Evolutionary conservation across 345 rosid species (phyloP).

Genomic region (Arabis hirsuta): DNA sequence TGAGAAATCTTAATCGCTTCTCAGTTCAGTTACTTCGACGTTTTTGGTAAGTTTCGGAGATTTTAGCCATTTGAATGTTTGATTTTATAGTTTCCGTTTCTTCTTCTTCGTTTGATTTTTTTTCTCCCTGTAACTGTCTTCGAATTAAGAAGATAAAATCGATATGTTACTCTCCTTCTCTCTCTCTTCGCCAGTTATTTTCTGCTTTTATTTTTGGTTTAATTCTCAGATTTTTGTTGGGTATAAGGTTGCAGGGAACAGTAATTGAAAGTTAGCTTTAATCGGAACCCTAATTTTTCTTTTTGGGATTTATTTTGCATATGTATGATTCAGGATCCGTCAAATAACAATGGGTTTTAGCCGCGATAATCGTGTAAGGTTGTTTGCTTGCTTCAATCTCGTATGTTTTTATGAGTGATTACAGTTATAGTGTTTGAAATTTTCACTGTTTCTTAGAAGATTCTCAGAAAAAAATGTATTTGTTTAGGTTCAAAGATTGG

Average conservation of each 20-base stretch:
- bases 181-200: neutral
- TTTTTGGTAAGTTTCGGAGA: constrained; percentile 28
- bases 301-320: neutral
- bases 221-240: neutral
- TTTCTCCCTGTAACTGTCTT: neutral
- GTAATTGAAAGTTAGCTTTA: neutral
- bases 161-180: constrained; percentile 8
- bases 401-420: neutral
- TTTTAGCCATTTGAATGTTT: neutral
- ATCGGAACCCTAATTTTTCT: neutral
- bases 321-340: constrained; percentile 20
- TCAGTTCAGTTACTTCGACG: constrained; percentile 14
- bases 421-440: neutral
- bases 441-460: neutral
- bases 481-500: constrained; percentile 55
- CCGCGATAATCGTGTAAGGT: constrained; percentile 42
- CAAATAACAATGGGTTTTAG: constrained; percentile 31
- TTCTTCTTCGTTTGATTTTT: neutral
- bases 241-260: neutral
- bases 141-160: neutral
- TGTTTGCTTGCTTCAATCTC: constrained; percentile 11
- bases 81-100: constrained; percentile 25
- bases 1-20: constrained; percentile 14
- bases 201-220: neutral
- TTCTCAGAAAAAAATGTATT: constrained; percentile 10